Conservation (phyloP, 192 early-diverging fungal species). For the Coemansia sp. region DNA sequence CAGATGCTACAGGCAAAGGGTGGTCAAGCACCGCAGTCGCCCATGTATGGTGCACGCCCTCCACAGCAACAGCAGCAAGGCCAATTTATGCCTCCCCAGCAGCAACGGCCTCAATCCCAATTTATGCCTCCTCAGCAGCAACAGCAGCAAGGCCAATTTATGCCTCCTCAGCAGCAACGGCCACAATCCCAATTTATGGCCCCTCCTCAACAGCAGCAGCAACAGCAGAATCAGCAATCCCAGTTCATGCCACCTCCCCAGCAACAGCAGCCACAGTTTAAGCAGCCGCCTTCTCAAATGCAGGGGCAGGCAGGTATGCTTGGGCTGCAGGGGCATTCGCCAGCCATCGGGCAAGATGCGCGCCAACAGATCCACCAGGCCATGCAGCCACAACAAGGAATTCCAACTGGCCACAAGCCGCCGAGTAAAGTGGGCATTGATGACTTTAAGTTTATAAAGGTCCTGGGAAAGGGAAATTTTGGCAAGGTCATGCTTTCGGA, state of each 20-base stretch:
- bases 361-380: constrained; percentile 51
- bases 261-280: constrained; percentile 9
- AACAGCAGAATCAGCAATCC: constrained; percentile 28
- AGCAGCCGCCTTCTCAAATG: constrained; percentile 9
- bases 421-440: constrained; percentile 74
- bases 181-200: constrained; percentile 24
- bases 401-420: constrained; percentile 23
- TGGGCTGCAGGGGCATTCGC: background rate
- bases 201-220: constrained; percentile 25
- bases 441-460: constrained; percentile 92
- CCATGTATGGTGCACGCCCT: constrained; percentile 13
- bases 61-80: constrained; percentile 18
- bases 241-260: constrained; percentile 11
- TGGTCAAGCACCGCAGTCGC: constrained; percentile 27
- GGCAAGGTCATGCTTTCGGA: constrained; percentile 99
- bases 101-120: constrained; percentile 45
- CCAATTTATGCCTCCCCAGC: constrained; percentile 15
- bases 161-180: constrained; percentile 32
- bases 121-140: constrained; percentile 17
- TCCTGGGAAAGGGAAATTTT: constrained; percentile 98
- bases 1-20: constrained; percentile 51
- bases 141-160: constrained; percentile 30
- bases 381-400: constrained; percentile 34
- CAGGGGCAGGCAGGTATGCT: background rate
- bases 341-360: constrained; percentile 15